Base-by-base conservation (phyloP, 2,329 filamentous ascomycete species). In the Blastomyces gilchristii region DNA sequence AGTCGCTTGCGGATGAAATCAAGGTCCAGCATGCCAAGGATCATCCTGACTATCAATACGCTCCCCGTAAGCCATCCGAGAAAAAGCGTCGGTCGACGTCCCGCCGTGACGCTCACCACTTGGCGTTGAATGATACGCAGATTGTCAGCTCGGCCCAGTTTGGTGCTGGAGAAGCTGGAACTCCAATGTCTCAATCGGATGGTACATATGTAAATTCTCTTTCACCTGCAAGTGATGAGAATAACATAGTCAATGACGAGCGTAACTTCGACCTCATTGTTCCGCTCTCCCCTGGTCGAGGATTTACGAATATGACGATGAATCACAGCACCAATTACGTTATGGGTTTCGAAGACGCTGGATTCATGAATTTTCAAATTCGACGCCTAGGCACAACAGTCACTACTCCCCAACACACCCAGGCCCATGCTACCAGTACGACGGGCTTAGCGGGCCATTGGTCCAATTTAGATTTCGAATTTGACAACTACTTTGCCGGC, bases 11-110 rank as follows among this genome's bases (percentile, higher is more conserved):
- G 6, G 73, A 76, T 18, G 69, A 74, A 16, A 67, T 73, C 43
- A 79, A 79, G 67, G 66, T 64, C 37, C 71, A 77, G 64, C 78
- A 80, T 64, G 68, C 72, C 9, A 65, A 71, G 53, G 69, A 74
- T 18, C 71, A 79, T 66, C 78, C 78, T 6, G 71, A 75, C 57
- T 80, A 80, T 67, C 75, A 78, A 58, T 80, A 80, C 65, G 73
- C 77, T 61, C 78, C 79, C 61, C 76, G 78, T 65, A 79, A 79
- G 69, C 74, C 77, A 41, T 75, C 69, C 34, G 75, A 80, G 69
- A 78, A 76, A 69, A 80, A 79, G 70, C 75, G 76, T 62, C 75
- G 79, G 64, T 75, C 75, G 68, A 74, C 73, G 43, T 73, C 74
- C 64, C 73, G 71, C 60, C 66, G 65, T 22, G 39, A 41, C 39